phyloP scores from a whole-genome alignment of 331 rosid species.

The Dryas integrifolia region DNA sequence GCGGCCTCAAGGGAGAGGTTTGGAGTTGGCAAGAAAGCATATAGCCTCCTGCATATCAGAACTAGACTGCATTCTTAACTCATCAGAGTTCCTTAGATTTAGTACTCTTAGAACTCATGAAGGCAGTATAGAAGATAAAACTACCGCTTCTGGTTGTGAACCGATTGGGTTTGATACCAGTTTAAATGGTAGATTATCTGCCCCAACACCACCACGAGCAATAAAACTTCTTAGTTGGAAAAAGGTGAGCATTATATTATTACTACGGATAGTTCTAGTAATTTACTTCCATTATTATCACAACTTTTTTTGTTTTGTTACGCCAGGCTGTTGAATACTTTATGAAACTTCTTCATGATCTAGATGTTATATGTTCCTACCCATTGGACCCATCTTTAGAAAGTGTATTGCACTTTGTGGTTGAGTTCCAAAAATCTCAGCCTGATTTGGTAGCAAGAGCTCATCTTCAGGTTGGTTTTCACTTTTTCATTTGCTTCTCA shows the following conservation, averaged over 20 bases:
- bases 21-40: slow-evolving; percentile 94
- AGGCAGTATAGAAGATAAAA: slow-evolving; percentile 42
- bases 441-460: slow-evolving; percentile 97
- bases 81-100: slow-evolving; percentile 67
- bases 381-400: slow-evolving; percentile 69
- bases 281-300: slow-evolving; percentile 25
- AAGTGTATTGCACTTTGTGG: slow-evolving; percentile 73
- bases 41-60: slow-evolving; percentile 75
- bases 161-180: slow-evolving; percentile 94
- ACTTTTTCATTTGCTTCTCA: slow-evolving; percentile 5
- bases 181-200: slow-evolving; percentile 80
- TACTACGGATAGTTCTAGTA: slow-evolving; percentile 18
- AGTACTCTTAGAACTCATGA: slow-evolving; percentile 41
- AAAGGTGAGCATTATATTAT: slow-evolving; percentile 45
- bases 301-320: slow-evolving; percentile 27
- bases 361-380: slow-evolving; percentile 67
- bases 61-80: slow-evolving; percentile 51
- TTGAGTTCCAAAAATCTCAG: slow-evolving; percentile 78
- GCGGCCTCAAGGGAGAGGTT: slow-evolving; percentile 97
- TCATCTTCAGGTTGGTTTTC: slow-evolving; percentile 77
- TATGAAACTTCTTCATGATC: slow-evolving; percentile 75
- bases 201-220: slow-evolving; percentile 95
- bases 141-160: slow-evolving; percentile 89
- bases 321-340: slow-evolving; percentile 84
- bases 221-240: slow-evolving; percentile 74